These are phyloP conservation scores for Phytophthora nicotianae DNA, from an alignment of 352 stramenopile species.

Conservation along the genomic window DNA sequence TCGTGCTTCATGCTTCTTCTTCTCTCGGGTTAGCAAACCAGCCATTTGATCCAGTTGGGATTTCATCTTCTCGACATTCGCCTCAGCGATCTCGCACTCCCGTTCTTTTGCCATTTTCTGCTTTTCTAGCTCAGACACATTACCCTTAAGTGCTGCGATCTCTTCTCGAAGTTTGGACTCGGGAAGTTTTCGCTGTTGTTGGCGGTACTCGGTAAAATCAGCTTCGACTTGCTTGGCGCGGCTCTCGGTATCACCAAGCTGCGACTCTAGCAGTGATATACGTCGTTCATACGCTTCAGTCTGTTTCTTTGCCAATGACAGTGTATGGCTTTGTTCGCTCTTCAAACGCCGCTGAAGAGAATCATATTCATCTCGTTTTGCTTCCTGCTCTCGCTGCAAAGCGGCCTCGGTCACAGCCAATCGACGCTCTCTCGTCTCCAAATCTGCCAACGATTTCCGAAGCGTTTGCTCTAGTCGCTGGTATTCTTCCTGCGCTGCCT, in stretches of 20 bases:
- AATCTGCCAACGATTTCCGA: constrained; percentile 53
- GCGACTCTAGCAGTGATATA: constrained; percentile 42
- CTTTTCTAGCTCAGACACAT: constrained; percentile 66
- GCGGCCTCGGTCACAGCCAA: constrained; percentile 54
- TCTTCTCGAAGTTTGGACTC: constrained; percentile 75
- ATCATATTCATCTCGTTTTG: constrained; percentile 63
- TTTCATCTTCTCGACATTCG: constrained; percentile 46
- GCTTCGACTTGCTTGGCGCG: constrained; percentile 59
- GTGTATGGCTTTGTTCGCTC: constrained; percentile 61
- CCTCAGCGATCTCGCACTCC: constrained; percentile 45
- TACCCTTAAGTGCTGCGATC: constrained; percentile 60
- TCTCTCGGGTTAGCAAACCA: constrained; percentile 59
- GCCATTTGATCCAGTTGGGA: constrained; percentile 65
- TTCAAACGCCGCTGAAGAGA: constrained; percentile 57
- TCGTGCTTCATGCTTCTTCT: constrained; percentile 68
- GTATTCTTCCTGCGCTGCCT: constrained; percentile 66
- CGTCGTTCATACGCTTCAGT: constrained; percentile 56
- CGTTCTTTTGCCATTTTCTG: constrained; percentile 50
- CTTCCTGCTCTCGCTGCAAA: constrained; percentile 61
- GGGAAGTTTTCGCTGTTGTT: constrained; percentile 76
- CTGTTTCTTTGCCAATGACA: constrained; percentile 64
- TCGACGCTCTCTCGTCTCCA: constrained; percentile 69
- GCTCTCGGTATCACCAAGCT: constrained; percentile 53
- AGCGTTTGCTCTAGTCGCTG: constrained; percentile 68
- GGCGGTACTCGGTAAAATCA: constrained; percentile 73